Base-by-base conservation (phyloP, 2,329 filamentous ascomycete species). In the Cytospora mali region DNA sequence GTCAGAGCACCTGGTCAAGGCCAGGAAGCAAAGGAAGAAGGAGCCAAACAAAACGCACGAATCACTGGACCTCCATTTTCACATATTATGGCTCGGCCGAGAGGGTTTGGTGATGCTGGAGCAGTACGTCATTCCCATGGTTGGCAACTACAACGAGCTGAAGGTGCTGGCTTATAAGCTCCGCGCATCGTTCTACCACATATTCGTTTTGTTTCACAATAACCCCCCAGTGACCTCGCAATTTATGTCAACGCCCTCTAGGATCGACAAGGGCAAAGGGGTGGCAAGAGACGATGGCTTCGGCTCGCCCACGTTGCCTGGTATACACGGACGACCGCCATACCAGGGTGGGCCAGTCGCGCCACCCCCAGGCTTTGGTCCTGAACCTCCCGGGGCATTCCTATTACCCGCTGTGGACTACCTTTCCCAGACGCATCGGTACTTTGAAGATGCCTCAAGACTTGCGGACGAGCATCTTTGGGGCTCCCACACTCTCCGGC, bases 191-290 rank as follows among this genome's bases (percentile, higher is more conserved):
- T 96, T 98, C 73, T 95, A 96, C 70, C 94, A 99, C 77, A 92
- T 99, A 68, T 97, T 97, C 74, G 95, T 96, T 59, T 84, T 98
- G 14, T 98, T 97, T 73, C 92, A 97, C 79, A 97, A 97, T 76
- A 87, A 92, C 58, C 94, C 94, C 0, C 83, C 89, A 0, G 85
- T 97, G 62, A 88, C 88, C 51, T 79, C 82, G 39, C 82, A 86
- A 71, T 82, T 82, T 23, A 78, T 84, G 64, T 78, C 80, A 66
- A 80, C 80, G 0, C 79, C 76, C 14, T 69, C 70, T 33, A 75
- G 74, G 49, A 68, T 73, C 27, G 77, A 80, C 67, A 84, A 83
- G 69, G 82, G 81, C 62, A 83, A 83, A 62, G 80, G 77, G 5
- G 69, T 81, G 23, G 79, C 79, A n/a, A 74, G 74, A 29, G 78